These are phyloP conservation scores for Diaporthe citriasiana DNA, from an alignment of 2,329 filamentous ascomycete genomes.

Conservation along the genomic window DNA sequence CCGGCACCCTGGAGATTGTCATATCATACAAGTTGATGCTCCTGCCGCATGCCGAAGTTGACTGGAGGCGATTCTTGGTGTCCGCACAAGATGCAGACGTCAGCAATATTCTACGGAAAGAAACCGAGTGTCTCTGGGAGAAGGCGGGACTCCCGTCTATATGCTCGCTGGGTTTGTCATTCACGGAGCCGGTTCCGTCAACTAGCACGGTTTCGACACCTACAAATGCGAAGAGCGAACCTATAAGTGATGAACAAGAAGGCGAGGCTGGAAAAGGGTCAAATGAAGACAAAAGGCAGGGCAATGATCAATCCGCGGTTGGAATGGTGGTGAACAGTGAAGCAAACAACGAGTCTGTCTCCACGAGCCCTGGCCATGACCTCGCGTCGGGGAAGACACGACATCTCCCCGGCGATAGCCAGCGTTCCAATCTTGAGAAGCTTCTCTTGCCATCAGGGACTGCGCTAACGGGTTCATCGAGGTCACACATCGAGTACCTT, in stretches of 20 bases:
- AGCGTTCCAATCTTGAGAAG: background rate
- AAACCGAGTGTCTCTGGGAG: background rate
- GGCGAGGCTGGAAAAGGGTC: too few relatives aligned
- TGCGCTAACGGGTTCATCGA: too few relatives aligned
- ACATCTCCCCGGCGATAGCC: too few relatives aligned
- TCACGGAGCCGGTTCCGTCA: background rate
- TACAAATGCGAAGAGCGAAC: background rate
- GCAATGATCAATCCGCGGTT: too few relatives aligned
- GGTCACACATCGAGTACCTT: constrained; percentile 34
- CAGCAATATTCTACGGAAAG: background rate
- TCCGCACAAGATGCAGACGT: constrained; percentile 10
- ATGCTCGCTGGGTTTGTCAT: background rate
- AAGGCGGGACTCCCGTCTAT: background rate
- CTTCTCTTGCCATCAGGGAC: background rate
- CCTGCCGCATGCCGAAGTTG: background rate
- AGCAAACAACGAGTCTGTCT: too few relatives aligned
- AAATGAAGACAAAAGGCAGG: too few relatives aligned
- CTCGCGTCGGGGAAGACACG: too few relatives aligned
- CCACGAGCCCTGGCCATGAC: too few relatives aligned
- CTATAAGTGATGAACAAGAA: background rate
- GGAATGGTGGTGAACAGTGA: too few relatives aligned
- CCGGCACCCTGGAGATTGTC: background rate
- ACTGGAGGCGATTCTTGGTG: constrained; percentile 27
- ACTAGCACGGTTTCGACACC: too few relatives aligned
- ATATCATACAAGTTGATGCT: constrained; percentile 10